Conservation (phyloP, 2,329 filamentous ascomycete genomes). For the Fusarium miscanthi region DNA sequence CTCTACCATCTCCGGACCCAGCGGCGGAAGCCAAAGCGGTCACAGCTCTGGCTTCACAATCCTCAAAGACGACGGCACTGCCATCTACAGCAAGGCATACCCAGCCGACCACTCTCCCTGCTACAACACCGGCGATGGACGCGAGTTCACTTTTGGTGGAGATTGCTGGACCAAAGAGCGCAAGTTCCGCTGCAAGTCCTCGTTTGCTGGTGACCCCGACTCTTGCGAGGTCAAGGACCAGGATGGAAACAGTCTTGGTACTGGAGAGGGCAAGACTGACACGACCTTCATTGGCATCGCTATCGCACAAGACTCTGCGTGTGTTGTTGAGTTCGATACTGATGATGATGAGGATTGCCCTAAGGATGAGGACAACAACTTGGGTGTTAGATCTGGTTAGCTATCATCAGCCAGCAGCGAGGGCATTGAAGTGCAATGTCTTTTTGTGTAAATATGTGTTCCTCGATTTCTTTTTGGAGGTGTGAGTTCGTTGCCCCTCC, state of each 20-base stretch:
- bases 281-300: conserved; percentile 16
- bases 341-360: conserved; percentile 12
- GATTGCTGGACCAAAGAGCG: conserved; percentile 10
- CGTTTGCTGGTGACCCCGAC: conserved; percentile 1
- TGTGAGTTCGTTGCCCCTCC: no score
- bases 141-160: conserved; percentile 3
- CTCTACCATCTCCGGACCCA: conserved; percentile 7
- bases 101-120: conserved; percentile 7
- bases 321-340: conserved; percentile 20
- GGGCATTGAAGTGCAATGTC: no score
- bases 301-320: conserved; percentile 3
- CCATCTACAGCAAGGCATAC: conserved; percentile 8
- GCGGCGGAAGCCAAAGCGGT: neutral
- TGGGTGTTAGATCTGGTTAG: neutral
- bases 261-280: conserved; percentile 9
- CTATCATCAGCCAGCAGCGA: neutral
- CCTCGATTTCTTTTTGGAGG: no score
- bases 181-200: conserved; percentile 8
- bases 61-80: conserved; percentile 12
- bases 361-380: neutral
- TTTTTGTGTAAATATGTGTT: no score
- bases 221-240: conserved; percentile 12
- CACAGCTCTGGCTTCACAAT: conserved; percentile 10
- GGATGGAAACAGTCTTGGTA: conserved; percentile 7
- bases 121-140: neutral